Evolutionary conservation across 768 basidiomycete species (phyloP), one percentile per base, ranked within the genome.

Genomic region (Gloeophyllum trabeum): DNA sequence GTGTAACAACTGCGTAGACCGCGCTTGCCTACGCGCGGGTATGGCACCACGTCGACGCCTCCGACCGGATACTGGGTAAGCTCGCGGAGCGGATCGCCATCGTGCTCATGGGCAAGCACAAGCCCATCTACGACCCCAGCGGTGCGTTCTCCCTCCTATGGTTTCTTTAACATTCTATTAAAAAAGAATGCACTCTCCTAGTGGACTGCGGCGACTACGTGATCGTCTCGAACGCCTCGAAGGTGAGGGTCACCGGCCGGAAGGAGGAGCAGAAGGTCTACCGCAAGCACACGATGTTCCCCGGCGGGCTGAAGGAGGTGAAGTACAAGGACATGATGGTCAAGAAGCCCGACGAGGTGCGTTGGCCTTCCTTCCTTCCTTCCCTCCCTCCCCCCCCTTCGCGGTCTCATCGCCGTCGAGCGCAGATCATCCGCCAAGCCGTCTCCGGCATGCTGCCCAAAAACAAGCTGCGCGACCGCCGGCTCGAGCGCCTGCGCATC

Each of bases 361-460:
- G 80, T 63, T n/a, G n/a, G n/a, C n/a, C n/a, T n/a, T 14, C 7
- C 5, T 5, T n/a, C 34, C 16, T 22, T 35, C 24, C 28, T 37
- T 32, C 28, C 28, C 28, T 32, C 28, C 10, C 10, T 10, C 28
- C 28, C 28, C 28, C n/a, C n/a, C n/a, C n/a, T n/a, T n/a, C n/a
- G n/a, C n/a, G n/a, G n/a, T n/a, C n/a, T n/a, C n/a, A n/a, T n/a
- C n/a, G n/a, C n/a, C n/a, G n/a, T n/a, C n/a, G n/a, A n/a, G n/a
- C n/a, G 13, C 56, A 99, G 96, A 88, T 98, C 51, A 90, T 99
- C 44, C 80, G 90, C 10, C 78, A 89, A 49, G 96, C 96, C 3
- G 96, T 99, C 3, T 86, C 94, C 7, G 90, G 94, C 52, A 99
- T 99, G 96, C 70, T 99, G 42, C 96, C 94, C 24, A 99, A 98